phyloP scores from a whole-genome alignment of 1,139 yeast species.

The Yamadazyma aaseri region DNA sequence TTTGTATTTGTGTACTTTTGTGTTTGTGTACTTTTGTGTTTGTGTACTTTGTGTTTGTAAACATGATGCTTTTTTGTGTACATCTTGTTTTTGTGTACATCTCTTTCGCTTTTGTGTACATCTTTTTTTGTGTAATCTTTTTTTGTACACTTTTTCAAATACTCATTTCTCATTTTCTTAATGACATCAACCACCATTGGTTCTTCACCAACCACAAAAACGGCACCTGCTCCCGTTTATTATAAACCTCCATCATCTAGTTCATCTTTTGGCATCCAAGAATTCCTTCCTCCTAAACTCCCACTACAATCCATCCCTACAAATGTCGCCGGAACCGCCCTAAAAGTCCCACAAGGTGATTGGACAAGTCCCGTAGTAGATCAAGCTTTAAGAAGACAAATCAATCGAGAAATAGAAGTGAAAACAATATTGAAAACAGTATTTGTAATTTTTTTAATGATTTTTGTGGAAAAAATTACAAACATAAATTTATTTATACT shows the following conservation, averaged over 20 bases:
- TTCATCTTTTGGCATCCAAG: conserved; percentile 27
- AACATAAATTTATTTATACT: background rate
- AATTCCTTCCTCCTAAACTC: conserved; percentile 29
- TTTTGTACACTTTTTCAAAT: too few species aligned
- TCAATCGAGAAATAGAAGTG: conserved; percentile 28
- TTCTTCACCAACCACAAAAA: background rate
- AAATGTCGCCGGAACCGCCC: background rate
- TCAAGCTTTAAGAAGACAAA: conserved; percentile 37
- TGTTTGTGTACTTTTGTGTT: too few species aligned
- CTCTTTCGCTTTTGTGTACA: too few species aligned
- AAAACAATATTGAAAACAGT: conserved; percentile 21
- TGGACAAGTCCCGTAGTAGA: conserved; percentile 42
- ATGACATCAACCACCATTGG: background rate
- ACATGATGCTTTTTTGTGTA: too few species aligned
- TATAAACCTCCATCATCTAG: conserved; percentile 36
- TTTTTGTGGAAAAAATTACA: background rate
- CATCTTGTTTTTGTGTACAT: too few species aligned
- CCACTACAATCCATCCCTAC: background rate
- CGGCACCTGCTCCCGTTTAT: conserved; percentile 24
- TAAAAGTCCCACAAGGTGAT: conserved; percentile 31
- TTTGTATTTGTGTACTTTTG: too few species aligned
- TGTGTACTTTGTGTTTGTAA: too few species aligned
- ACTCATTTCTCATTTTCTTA: too few species aligned
- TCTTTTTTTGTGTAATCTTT: too few species aligned
- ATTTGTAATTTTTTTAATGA: conserved; percentile 12